Base-by-base conservation (phyloP, 2,329 filamentous ascomycete species). In the Nemania diffusa region DNA sequence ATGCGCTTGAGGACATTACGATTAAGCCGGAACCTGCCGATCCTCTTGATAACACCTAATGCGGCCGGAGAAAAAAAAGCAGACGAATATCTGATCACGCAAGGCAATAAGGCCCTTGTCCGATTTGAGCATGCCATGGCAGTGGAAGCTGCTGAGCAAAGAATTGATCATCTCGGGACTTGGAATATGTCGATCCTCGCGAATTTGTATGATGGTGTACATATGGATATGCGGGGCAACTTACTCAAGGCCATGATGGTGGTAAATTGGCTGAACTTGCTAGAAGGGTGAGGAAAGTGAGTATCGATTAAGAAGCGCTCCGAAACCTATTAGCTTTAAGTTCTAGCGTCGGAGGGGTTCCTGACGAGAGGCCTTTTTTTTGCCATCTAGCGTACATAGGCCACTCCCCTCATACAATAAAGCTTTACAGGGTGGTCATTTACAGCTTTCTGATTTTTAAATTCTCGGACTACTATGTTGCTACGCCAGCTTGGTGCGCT, bases 141-240 rank as follows among this genome's bases (percentile, higher is more conserved):
- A 15, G 58, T 68, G 9, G 77, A 81, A 40, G 78, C 76, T 24
- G 68, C 72, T 60, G 78, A 75, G 66, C 77, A 76, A 53, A 78
- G 80, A 0, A 73, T 84, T 22, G 82, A 84, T 65, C 79, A 83
- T 72, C 73, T 84, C 42, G 83, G 83, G 9, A 84, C 83, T 34
- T 84, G 82, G 82, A 84, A 84, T 69, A 84, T 84, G 81, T 83
- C 80, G 67, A 80, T 84, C 62, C 83, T 84, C 71, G 78, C 78
- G n/a, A 81, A 77, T 26, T 79, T 81, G 67, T 84, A 82, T 71
- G 83, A 84, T 74, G 82, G 81, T 3, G 82, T 84, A 55, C 82
- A 84, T 74, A 74, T 84, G 63, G 82, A 84, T 71, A 76, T 84
- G 76, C 80, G 75, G 61, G 83, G 82, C 1, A 84, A 84, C 73